Evolutionary conservation across 1,139 yeast genomes (phyloP), one percentile per base, ranked within the genome.

Genomic region (Candida sanyaensis): DNA sequence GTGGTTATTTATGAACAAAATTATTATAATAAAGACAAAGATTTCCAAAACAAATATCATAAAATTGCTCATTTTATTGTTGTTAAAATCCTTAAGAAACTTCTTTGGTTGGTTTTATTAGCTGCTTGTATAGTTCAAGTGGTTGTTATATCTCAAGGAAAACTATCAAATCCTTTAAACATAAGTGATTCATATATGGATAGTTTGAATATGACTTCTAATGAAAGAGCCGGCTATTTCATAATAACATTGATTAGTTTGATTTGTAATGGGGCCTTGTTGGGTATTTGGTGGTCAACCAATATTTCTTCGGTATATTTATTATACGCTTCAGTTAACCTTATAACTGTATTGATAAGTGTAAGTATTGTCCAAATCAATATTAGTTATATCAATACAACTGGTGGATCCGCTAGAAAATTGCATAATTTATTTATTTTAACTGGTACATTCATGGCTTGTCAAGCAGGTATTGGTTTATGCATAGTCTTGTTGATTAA

Each of bases 341-440:
- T 57, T 3, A 41, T 52, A 10, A 54, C 54, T 32, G 50, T 59
- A 24, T 45, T 59, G 37, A 46, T 60, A 24, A 54, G 60, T 4
- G 53, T 59, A 4, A 43, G 55, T 23, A 52, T 57, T 7, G 50
- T 58, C 10, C 55, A 58, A 44, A 46, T 55, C 39, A 55, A 53
- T 48, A 26, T 54, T 29, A 41, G 44, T 30, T 34, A 51, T 12
- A 47, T 49, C 13, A 49, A 52, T 37, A 10, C 47, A 4, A 37
- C 54, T 5, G 44, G 45, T 45, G 40, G 42, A 3, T 42, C 50
- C 7, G 52, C 52, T 2, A 49, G 53, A 30, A 50, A 46, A 37
- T 30, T 57, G 17, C 62, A 58, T 17, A 55, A 54, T 33, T 44
- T 56, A 17, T 57, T 54, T 40, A 48, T 55, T 5, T 45, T 55